Base-by-base conservation (phyloP, 805 yeast species). In the Ogataea ganodermae region DNA sequence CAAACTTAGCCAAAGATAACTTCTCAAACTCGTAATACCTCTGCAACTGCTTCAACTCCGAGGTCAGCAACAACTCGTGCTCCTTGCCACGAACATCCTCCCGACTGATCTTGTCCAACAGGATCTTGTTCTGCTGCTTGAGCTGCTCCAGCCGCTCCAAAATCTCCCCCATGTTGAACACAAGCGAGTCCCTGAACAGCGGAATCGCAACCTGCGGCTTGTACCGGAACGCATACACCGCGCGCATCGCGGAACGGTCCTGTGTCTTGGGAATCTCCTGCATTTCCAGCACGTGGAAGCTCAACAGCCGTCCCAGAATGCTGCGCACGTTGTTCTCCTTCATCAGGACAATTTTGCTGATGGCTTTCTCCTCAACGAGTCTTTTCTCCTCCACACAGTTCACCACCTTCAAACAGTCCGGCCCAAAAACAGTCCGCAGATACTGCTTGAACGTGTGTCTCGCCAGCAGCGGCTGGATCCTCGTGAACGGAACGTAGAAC, bases 201-300 rank as follows among this genome's bases (percentile, higher is more conserved):
- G 61, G 60, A 45, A 67, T 66, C 8, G 74, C 65, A 16, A 64
- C 58, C 3, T 49, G 49, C 33, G 68, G 69, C 48, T 80, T 81
- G 42, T 56, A 49, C 59, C 89, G 78, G 74, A 89, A 94, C 27
- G 91, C 75, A 62, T 81, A 94, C 23, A 87, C 85, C 1, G 97
- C 85, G 56, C 96, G 81, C 33, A 88, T 82, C 0, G 97, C 96
- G 2, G 96, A 91, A 56, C 98, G 77, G 64, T 94, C 98, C 20
- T 82, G 84, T 7, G 96, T 85, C 59, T 92, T 80, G 10, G 98
- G 97, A 23, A 94, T 86, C 69, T 94, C 99, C 67, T 92, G 98
- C 30, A 91, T 76, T 62, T 92, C 96, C 16, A 91, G 71, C 16
- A 87, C 77, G 51, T 91, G 89, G 53, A 81, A 75, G 44, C 77